Evolutionary conservation across 2,329 filamentous ascomycete species (phyloP).

Genomic region (Fusarium decemcellulare): DNA sequence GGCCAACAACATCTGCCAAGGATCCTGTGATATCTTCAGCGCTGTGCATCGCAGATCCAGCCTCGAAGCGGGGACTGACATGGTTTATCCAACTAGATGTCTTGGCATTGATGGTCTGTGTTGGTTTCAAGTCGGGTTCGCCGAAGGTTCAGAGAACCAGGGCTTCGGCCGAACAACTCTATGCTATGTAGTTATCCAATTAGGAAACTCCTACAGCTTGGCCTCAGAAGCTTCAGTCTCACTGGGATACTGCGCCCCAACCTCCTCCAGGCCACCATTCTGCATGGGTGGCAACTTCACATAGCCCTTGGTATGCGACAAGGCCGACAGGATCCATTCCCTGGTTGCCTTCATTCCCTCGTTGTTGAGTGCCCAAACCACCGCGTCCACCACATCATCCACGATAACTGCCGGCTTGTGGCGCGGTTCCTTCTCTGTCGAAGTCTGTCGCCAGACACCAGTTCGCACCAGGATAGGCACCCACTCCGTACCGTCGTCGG

Average conservation of each 20-base stretch:
- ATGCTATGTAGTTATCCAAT: neutral
- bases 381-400: conserved; percentile 82
- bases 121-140: too few species aligned
- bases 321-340: conserved; percentile 48
- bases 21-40: neutral
- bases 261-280: neutral
- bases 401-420: conserved; percentile 76
- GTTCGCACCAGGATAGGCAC: conserved; percentile 82
- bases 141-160: neutral
- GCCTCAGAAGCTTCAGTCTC: conserved; percentile 41
- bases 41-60: neutral
- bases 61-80: too few species aligned
- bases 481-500: conserved; percentile 80
- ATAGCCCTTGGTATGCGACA: conserved; percentile 47
- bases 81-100: too few species aligned
- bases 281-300: conserved; percentile 44
- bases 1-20: conserved; percentile 36
- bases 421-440: conserved; percentile 63
- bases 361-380: conserved; percentile 79
- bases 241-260: conserved; percentile 37
- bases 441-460: conserved; percentile 75
- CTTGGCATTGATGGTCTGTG: too few species aligned
- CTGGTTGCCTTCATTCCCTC: conserved; percentile 59
- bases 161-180: neutral
- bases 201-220: conserved; percentile 24